Percentiles rank a stretch among this genome's conserved stretches.
Evolutionary conservation across 345 rosid genomes (phyloP).

Genomic region (Balakata baccata): DNA sequence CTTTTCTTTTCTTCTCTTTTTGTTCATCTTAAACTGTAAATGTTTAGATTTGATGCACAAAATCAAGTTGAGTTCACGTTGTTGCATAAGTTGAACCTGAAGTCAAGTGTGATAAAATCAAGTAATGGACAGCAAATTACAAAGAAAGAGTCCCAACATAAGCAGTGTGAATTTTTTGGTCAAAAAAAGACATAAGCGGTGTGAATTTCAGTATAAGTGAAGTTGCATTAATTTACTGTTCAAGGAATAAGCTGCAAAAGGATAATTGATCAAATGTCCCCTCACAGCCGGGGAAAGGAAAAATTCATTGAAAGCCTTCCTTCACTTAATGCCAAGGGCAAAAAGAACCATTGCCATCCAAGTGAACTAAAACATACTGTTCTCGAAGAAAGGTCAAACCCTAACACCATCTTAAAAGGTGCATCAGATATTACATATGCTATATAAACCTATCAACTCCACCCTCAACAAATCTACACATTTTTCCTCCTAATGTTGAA

Average conservation of each 20-base stretch:
- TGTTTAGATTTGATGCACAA: constrained; percentile 15
- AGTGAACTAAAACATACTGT: background rate
- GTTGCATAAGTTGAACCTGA: constrained; percentile 14
- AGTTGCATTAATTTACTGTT: background rate
- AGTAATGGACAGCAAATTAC: too few relatives aligned
- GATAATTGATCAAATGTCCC: background rate
- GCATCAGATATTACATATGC: background rate
- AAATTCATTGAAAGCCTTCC: background rate
- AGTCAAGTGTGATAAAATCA: background rate
- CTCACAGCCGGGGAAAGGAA: too few relatives aligned
- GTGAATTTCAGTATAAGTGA: background rate
- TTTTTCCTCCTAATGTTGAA: background rate
- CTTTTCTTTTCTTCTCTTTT: too few relatives aligned
- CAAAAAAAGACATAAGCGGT: too few relatives aligned
- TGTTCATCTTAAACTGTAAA: constrained; percentile 14
- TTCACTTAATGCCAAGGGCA: background rate
- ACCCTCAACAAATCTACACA: background rate
- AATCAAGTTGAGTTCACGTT: constrained; percentile 10
- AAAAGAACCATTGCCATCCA: background rate
- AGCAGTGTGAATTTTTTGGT: background rate
- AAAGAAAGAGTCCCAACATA: background rate
- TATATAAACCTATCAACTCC: background rate
- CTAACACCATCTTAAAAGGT: background rate
- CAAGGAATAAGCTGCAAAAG: background rate
- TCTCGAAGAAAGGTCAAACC: constrained; percentile 1